A percentile compares a stretch with the other conserved stretches of the same genome.
These are phyloP conservation scores for Corylus avellana DNA, from an alignment of 306 rosid genomes.

Conservation along the genomic window DNA sequence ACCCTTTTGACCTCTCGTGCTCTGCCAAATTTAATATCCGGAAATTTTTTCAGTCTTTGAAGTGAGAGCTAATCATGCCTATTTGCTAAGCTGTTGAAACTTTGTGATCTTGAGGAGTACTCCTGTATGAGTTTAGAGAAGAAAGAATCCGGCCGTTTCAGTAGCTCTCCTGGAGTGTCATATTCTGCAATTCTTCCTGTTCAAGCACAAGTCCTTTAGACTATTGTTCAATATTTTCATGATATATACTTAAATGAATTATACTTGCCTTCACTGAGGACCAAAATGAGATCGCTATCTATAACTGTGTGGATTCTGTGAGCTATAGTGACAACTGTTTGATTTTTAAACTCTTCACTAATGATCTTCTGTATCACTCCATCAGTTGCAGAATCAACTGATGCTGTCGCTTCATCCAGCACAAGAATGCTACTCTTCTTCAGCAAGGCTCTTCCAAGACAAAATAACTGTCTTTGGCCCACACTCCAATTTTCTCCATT, in stretches of 20 bases:
- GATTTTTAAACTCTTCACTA: slow-evolving; percentile 65
- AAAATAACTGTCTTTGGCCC: slow-evolving; percentile 86
- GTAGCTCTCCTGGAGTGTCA: slow-evolving; percentile 75
- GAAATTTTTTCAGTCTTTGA: background rate
- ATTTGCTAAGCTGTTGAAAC: slow-evolving; percentile 61
- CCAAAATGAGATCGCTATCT: slow-evolving; percentile 81
- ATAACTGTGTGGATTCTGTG: slow-evolving; percentile 94
- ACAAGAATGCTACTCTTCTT: slow-evolving; percentile 85
- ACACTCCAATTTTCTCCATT: slow-evolving; percentile 95
- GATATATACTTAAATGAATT: background rate
- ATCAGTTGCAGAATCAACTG: slow-evolving; percentile 93
- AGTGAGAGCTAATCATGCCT: slow-evolving; percentile 25
- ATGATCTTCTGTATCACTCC: slow-evolving; percentile 78
- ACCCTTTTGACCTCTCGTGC: background rate
- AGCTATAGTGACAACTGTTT: slow-evolving; percentile 86
- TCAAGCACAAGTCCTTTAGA: slow-evolving; percentile 7
- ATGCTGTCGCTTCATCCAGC: slow-evolving; percentile 93
- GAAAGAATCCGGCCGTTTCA: slow-evolving; percentile 83
- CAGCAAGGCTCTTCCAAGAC: slow-evolving; percentile 89
- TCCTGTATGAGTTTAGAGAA: slow-evolving; percentile 82
- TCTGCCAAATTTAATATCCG: background rate
- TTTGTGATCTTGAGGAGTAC: slow-evolving; percentile 77
- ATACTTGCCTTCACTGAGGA: slow-evolving; percentile 77
- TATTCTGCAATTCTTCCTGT: slow-evolving; percentile 88
- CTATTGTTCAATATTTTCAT: background rate